A percentile compares a stretch with the other conserved stretches of the same genome.
These are phyloP conservation scores for Porcisia hertigi DNA, from an alignment of 208 protist species.

Conservation along the genomic window DNA sequence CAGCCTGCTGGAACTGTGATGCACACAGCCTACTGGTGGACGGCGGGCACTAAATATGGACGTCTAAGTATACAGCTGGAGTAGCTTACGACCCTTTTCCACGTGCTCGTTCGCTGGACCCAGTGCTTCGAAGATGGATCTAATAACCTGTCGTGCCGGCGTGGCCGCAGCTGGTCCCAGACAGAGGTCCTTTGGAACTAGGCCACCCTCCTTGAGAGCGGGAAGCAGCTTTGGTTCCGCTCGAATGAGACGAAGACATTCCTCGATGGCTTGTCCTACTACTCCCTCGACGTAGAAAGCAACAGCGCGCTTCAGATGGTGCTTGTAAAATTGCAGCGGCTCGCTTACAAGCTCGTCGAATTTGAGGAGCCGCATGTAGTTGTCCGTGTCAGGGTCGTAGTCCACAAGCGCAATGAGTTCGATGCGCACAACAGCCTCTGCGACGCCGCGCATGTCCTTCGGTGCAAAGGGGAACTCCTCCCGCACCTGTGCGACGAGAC, in stretches of 20 bases:
- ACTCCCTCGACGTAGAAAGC: slow-evolving; percentile 75
- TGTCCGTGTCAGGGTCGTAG: slow-evolving; percentile 80
- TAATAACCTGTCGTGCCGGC: slow-evolving; percentile 66
- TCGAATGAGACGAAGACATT: slow-evolving; percentile 75
- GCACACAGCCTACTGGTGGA: no score
- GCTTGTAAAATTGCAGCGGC: slow-evolving; percentile 66
- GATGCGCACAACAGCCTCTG: slow-evolving; percentile 79
- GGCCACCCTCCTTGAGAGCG: slow-evolving; percentile 60
- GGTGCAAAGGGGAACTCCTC: slow-evolving; percentile 76
- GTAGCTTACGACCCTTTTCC: slow-evolving; percentile 59
- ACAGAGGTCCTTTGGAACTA: slow-evolving; percentile 52
- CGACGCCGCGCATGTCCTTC: slow-evolving; percentile 68
- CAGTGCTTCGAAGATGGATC: slow-evolving; percentile 73
- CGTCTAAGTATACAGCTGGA: slow-evolving; percentile 67
- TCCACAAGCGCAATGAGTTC: slow-evolving; percentile 70
- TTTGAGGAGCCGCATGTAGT: slow-evolving; percentile 72
- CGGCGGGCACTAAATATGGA: background rate
- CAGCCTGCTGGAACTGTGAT: background rate
- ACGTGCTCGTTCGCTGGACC: slow-evolving; percentile 70
- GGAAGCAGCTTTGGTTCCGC: slow-evolving; percentile 76
- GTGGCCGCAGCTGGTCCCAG: slow-evolving; percentile 55
- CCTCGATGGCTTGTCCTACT: slow-evolving; percentile 66
- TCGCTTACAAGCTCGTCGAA: slow-evolving; percentile 71
- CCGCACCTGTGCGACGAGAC: slow-evolving; percentile 47
- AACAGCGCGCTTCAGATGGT: slow-evolving; percentile 73